Evolutionary conservation across 2,329 filamentous ascomycete species (phyloP), one percentile per base, ranked within the genome.

Genomic region (Chalaropsis thielavioides): DNA sequence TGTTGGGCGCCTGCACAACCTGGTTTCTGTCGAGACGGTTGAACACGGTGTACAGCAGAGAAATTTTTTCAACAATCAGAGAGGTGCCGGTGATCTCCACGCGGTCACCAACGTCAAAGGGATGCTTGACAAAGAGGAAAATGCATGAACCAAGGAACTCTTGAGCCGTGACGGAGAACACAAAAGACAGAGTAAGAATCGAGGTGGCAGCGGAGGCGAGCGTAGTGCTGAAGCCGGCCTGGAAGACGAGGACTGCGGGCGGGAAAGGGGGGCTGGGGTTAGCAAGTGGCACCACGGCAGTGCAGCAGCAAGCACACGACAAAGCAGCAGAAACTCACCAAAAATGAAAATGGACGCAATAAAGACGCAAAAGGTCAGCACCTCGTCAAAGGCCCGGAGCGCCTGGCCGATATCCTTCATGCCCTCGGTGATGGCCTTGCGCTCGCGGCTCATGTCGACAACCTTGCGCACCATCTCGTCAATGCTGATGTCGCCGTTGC

Each of bases 371-470:
- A 88, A 86, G 68, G 90, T 82, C 22, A 97, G 80, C 63, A 99
- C 83, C 69, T 87, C 87, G 76, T 99, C 92, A 49, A 99, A 85
- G 10, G 95, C 92, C 69, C 86, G 84, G 72, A 97, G 90, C 43
- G 94, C 94, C 75, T 96, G 90, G 70, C 94, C 90, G 69, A 99
- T 94, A 75, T 99, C 94, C 77, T 95, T 91, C 90, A 97, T 95
- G 75, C 91, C 95, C 74, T 88, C 89, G 46, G 85, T 83, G 70
- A 97, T 92, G 2, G 92, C 85, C 76, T 96, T 95, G 72, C 92
- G 84, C 73, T 92, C 89, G 68, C 88, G 86, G 64, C 89, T 88
- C 68, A 94, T 86, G 67, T 95, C 90, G 22, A 88, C 84, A 22
- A 96, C 82, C 69, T 91, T 92, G 72, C 92, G 81, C 65, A 95